phyloP scores from a whole-genome alignment of 805 yeast species.

The Candida nonsorbophila region DNA sequence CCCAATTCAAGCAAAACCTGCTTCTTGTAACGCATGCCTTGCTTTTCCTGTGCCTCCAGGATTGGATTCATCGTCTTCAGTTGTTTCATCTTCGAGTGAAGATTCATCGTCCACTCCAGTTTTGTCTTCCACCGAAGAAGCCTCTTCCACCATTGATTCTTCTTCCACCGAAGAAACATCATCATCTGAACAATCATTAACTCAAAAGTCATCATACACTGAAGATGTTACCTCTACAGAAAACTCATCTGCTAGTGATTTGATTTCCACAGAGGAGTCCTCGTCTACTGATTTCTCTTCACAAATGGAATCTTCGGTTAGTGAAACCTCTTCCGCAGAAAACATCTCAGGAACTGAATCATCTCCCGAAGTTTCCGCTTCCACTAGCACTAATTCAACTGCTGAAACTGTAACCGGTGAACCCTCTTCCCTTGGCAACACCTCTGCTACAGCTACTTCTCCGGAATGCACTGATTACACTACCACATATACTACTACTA shows the following conservation, averaged over 20 bases:
- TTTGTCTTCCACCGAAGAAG: slow-evolving; percentile 1
- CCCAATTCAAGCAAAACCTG: slow-evolving; percentile 9
- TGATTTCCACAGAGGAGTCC: slow-evolving; percentile 2
- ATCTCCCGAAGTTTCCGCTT: no score
- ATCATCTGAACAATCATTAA: slow-evolving; percentile 2
- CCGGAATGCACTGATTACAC: slow-evolving; percentile 8
- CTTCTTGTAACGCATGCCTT: slow-evolving; percentile 9
- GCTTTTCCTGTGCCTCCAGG: slow-evolving; percentile 9
- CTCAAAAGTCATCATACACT: slow-evolving; percentile 3
- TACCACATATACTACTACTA: slow-evolving; percentile 4
- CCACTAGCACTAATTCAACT: slow-evolving; percentile 1
- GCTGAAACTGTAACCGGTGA: neutral
- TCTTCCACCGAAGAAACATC: slow-evolving; percentile 6
- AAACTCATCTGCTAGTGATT: slow-evolving; percentile 3
- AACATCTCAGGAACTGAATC: no score
- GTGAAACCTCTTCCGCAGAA: neutral
- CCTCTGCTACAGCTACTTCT: slow-evolving; percentile 2
- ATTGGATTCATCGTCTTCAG: slow-evolving; percentile 2
- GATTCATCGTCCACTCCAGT: slow-evolving; percentile 1
- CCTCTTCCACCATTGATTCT: slow-evolving; percentile 2
- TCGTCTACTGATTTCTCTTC: slow-evolving; percentile 1
- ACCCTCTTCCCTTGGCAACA: neutral
- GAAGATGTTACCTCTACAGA: slow-evolving; percentile 1
- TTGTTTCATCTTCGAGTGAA: neutral
- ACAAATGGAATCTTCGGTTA: neutral